A percentile compares a stretch with the other conserved stretches of the same genome.
Conservation (phyloP, 441 rosid species). For the Theobroma grandiflorum region DNA sequence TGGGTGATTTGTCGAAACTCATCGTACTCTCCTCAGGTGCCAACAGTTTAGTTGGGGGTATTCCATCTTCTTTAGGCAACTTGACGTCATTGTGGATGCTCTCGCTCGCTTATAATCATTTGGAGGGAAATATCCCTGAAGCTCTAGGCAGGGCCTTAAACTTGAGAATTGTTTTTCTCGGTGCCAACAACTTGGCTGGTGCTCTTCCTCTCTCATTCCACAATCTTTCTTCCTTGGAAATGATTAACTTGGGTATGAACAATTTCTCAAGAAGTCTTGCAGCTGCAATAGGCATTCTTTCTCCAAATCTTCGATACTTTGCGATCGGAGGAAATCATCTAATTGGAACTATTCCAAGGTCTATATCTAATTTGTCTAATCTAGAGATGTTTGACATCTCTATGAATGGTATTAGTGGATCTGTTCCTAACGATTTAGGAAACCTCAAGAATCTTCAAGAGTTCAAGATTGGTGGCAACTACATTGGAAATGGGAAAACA, state of each 20-base stretch:
- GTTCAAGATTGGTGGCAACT: neutral
- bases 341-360: neutral
- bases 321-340: neutral
- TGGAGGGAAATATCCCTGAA: neutral
- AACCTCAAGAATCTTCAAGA: neutral
- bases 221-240: constrained; percentile 10
- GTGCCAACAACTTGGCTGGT: neutral
- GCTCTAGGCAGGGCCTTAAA: neutral
- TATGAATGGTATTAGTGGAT: neutral
- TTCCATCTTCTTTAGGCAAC: constrained; percentile 23
- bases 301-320: neutral
- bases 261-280: neutral
- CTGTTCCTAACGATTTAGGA: neutral
- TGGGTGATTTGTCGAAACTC: neutral
- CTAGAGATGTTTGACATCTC: neutral
- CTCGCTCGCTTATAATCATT: rapidly evolving
- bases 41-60: constrained; percentile 20
- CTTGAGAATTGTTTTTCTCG: neutral
- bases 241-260: neutral
- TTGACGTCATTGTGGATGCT: neutral
- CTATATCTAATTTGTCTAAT: constrained; percentile 1
- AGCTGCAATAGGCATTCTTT: neutral
- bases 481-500: constrained; percentile 24
- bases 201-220: neutral
- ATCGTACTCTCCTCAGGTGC: rapidly evolving